Percentiles rank a stretch among this genome's conserved stretches.
These are phyloP conservation scores for Tetrahymena elliotti DNA, from an alignment of 73 alveolate species.

Conservation along the genomic window DNA sequence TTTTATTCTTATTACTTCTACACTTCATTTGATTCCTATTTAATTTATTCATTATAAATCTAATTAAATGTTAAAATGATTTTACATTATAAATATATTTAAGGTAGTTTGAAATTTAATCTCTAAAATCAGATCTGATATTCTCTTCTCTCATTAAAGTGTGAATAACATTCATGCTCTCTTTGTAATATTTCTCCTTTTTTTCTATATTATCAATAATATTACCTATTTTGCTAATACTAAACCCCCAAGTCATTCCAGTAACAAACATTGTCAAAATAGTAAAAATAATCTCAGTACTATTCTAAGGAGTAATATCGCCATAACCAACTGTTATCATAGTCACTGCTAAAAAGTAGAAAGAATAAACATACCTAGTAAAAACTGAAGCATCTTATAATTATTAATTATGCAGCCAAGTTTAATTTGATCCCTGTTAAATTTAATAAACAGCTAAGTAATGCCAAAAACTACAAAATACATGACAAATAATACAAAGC, in stretches of 20 bases:
- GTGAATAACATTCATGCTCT: not conserved
- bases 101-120: not conserved
- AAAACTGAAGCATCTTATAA: conserved; percentile 11
- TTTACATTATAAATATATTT: not conserved
- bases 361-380: conserved; percentile 41
- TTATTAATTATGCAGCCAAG: conserved; percentile 6
- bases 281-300: conserved; percentile 43
- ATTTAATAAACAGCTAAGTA: not conserved
- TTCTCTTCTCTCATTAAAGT: not conserved
- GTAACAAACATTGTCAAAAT: conserved; percentile 43
- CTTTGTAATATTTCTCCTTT: not conserved
- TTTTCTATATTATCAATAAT: conserved; percentile 45
- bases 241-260: conserved; percentile 46
- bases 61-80: no score
- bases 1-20: not conserved
- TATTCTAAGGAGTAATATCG: conserved; percentile 53
- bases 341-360: conserved; percentile 50
- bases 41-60: not conserved
- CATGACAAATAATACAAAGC: not conserved
- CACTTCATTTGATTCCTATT: not conserved
- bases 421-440: not conserved
- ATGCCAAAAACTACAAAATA: conserved; percentile 2
- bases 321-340: conserved; percentile 75
- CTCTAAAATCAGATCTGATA: not conserved
- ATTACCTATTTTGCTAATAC: conserved; percentile 38